phyloP scores from a whole-genome alignment of 2,329 filamentous ascomycete genomes.

The Penicillium italicum region DNA sequence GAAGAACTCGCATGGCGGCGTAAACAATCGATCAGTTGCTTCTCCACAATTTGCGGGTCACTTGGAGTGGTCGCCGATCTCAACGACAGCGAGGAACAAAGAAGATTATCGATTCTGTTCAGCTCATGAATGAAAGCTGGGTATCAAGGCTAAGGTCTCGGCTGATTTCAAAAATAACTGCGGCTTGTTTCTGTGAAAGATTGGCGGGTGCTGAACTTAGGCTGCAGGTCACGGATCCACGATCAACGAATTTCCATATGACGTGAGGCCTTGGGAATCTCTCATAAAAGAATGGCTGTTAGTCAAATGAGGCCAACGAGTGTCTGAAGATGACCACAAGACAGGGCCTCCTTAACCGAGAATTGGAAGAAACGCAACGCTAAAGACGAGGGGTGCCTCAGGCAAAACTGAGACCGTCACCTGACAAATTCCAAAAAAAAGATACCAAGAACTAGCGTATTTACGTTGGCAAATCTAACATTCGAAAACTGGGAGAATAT shows the following conservation, averaged over 20 bases:
- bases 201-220: constrained; percentile 7
- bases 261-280: background rate
- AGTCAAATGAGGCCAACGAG: constrained; percentile 8
- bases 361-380: constrained; percentile 15
- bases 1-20: constrained; percentile 20
- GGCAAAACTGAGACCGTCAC: constrained; percentile 17
- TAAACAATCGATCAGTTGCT: constrained; percentile 18
- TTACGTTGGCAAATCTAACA: constrained; percentile 1
- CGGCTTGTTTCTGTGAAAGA: constrained; percentile 1
- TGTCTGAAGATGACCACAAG: background rate
- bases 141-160: background rate
- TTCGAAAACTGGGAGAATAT: constrained; percentile 7
- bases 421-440: constrained; percentile 22
- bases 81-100: constrained; percentile 10
- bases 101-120: background rate
- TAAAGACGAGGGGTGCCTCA: constrained; percentile 17
- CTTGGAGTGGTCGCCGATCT: constrained; percentile 18
- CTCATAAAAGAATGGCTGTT: constrained; percentile 18
- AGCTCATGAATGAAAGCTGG: background rate
- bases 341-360: constrained; percentile 12
- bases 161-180: background rate
- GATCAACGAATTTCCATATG: background rate
- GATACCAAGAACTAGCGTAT: background rate
- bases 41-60: constrained; percentile 25
- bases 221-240: constrained; percentile 5